Conservation (phyloP, 2,329 filamentous ascomycete species). For the Trichoderma sp. region DNA sequence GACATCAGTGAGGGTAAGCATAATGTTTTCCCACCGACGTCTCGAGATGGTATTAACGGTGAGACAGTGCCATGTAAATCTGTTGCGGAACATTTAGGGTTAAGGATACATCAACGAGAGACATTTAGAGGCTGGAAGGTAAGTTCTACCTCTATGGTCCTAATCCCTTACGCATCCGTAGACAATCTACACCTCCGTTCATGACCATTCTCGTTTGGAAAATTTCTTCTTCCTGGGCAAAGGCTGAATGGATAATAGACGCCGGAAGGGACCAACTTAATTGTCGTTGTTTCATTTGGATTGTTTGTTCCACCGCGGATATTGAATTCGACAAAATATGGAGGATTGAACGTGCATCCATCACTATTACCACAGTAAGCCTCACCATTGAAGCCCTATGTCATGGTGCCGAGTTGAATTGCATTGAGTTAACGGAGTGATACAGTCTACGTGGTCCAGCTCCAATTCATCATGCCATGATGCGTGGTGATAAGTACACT, state of each 20-base stretch:
- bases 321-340: constrained; percentile 68
- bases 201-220: too few relatives aligned
- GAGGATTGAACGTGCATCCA: constrained; percentile 90
- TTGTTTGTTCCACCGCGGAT: constrained; percentile 80
- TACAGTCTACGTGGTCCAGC: constrained; percentile 76
- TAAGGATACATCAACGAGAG: constrained; percentile 72
- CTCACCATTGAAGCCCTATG: neutral
- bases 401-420: too few relatives aligned
- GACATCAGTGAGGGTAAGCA: constrained; percentile 59
- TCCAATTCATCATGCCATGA: constrained; percentile 80
- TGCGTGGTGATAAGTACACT: constrained; percentile 58
- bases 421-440: neutral
- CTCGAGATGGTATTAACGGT: neutral
- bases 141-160: constrained; percentile 30
- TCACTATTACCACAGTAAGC: constrained; percentile 80
- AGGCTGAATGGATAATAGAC: constrained; percentile 42
- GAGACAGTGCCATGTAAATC: constrained; percentile 68
- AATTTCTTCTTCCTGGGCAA: too few relatives aligned
- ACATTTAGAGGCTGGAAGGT: constrained; percentile 82
- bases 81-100: constrained; percentile 59
- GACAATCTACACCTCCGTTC: too few relatives aligned
- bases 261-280: constrained; percentile 65
- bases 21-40: neutral
- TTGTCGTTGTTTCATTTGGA: constrained; percentile 93
- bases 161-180: too few relatives aligned